Conservation (phyloP, 306 rosid species). For the Pterocarpus santalinus region DNA sequence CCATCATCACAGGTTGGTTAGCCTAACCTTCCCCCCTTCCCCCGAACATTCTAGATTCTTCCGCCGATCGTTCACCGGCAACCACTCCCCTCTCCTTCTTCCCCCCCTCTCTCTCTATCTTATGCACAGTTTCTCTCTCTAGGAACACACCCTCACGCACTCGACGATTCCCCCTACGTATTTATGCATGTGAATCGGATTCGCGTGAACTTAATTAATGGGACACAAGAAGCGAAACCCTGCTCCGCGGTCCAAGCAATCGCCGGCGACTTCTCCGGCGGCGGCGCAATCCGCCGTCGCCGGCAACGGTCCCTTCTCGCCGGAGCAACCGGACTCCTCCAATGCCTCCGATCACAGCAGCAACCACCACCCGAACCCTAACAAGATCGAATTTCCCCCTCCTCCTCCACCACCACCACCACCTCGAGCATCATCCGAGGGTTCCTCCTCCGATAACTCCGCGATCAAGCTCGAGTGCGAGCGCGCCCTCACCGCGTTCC, state of each 20-base stretch:
- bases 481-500: constrained; percentile 76
- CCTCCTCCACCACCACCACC: neutral
- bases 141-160: neutral
- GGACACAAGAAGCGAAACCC: constrained; percentile 87
- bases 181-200: constrained; percentile 77
- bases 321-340: constrained; percentile 44
- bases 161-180: constrained; percentile 17
- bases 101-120: neutral
- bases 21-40: constrained; percentile 17
- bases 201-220: constrained; percentile 65
- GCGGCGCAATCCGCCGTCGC: constrained; percentile 53
- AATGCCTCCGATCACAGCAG: constrained; percentile 39
- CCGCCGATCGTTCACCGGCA: constrained; percentile 56
- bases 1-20: constrained; percentile 20
- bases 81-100: neutral
- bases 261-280: constrained; percentile 67
- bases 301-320: constrained; percentile 50
- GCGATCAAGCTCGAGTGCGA: constrained; percentile 85
- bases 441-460: constrained; percentile 51
- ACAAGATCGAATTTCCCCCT: constrained; percentile 61
- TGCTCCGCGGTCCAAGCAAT: constrained; percentile 70
- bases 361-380: constrained; percentile 43
- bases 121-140: neutral
- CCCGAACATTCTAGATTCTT: constrained; percentile 45
- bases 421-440: constrained; percentile 55